phyloP scores from a whole-genome alignment of 169 alveolate genomes.

The Babesia gibsoni region DNA sequence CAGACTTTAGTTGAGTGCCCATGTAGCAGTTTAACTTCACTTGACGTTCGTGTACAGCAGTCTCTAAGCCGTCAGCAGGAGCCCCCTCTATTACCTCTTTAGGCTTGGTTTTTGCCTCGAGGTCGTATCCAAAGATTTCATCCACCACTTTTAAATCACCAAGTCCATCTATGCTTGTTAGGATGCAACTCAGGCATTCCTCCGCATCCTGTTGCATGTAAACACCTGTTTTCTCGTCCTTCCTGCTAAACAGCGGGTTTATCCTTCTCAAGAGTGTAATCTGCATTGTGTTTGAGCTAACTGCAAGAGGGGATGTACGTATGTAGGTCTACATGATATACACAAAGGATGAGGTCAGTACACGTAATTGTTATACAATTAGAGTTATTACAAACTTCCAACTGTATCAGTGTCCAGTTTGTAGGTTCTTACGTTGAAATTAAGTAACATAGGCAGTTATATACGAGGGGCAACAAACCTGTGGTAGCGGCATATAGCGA shows the following conservation, averaged over 20 bases:
- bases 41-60: conserved; percentile 15
- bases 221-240: conserved; percentile 60
- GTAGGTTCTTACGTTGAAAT: too few species aligned
- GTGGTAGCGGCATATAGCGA: conserved; percentile 49
- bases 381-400: too few species aligned
- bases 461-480: conserved; percentile 23
- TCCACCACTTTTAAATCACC: conserved; percentile 33
- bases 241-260: conserved; percentile 52
- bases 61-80: not conserved
- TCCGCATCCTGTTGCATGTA: conserved; percentile 89
- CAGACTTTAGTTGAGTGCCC: conserved; percentile 86
- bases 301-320: too few species aligned
- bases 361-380: too few species aligned
- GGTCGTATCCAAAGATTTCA: conserved; percentile 37
- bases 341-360: too few species aligned
- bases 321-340: too few species aligned
- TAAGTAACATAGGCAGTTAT: too few species aligned
- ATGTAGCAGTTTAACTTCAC: conserved; percentile 66
- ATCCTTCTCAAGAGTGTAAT: conserved; percentile 27
- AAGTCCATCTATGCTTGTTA: conserved; percentile 16
- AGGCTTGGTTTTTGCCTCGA: conserved; percentile 6
- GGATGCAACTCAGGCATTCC: conserved; percentile 73
- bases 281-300: not conserved
- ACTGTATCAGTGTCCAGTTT: too few species aligned
- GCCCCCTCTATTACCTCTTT: conserved; percentile 16